Percentiles rank a stretch among this genome's conserved stretches.
These are phyloP conservation scores for Backusella luteola DNA, from an alignment of 192 early-diverging fungal species.

Conservation along the genomic window DNA sequence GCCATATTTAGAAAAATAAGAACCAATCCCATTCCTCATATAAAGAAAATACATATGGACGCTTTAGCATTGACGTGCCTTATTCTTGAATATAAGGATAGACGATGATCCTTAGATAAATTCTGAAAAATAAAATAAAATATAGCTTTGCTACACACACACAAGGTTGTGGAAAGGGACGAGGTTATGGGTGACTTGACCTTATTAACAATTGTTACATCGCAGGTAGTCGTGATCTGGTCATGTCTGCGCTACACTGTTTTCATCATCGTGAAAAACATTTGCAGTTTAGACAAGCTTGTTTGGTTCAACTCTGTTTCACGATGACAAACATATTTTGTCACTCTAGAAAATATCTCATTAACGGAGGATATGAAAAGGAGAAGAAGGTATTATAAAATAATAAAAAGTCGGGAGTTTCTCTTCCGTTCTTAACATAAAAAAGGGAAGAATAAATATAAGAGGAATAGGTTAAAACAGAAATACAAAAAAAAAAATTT, in stretches of 20 bases:
- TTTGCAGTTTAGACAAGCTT: neutral
- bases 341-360: neutral
- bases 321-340: neutral
- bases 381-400: neutral
- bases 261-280: neutral
- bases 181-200: neutral
- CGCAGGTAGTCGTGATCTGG: neutral
- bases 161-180: neutral
- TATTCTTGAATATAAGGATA: neutral
- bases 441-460: constrained; percentile 6
- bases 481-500: neutral
- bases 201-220: neutral
- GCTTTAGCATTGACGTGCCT: neutral
- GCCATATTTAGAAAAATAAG: neutral
- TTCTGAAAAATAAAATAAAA: neutral
- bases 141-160: neutral
- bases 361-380: neutral
- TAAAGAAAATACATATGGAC: neutral
- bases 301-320: neutral
- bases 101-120: neutral
- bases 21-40: neutral
- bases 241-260: neutral
- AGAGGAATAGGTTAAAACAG: neutral
- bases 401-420: neutral
- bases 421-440: constrained; percentile 1